Conservation (phyloP, 140 eudicot genomes). For the Anethum foeniculum region DNA sequence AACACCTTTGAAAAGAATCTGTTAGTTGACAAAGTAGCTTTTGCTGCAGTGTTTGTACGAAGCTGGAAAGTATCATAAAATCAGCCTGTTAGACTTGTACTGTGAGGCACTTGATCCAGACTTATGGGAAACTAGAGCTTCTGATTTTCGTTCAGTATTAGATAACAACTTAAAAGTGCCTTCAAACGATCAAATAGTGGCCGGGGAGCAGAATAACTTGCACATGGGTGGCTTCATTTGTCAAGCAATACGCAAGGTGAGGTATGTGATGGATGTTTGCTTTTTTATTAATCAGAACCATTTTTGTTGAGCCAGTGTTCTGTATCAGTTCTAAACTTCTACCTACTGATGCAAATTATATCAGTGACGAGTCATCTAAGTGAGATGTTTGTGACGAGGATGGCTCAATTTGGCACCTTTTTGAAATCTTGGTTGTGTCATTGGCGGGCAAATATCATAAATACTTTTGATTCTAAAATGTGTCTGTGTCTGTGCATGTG, state of each 20-base stretch:
- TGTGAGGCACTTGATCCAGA: constrained; percentile 71
- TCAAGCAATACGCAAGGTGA: constrained; percentile 45
- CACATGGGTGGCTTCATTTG: constrained; percentile 32
- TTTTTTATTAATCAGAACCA: background rate
- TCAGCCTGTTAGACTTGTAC: constrained; percentile 56
- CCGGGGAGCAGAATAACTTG: constrained; percentile 23
- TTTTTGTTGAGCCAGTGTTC: background rate
- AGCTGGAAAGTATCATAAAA: constrained; percentile 51
- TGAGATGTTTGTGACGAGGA: background rate
- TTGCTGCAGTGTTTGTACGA: constrained; percentile 69
- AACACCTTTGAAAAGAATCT: background rate
- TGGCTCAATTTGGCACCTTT: background rate
- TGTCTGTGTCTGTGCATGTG: background rate
- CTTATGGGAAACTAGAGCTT: constrained; percentile 24
- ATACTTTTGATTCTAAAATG: background rate
- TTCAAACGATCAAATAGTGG: constrained; percentile 19
- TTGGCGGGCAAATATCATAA: background rate
- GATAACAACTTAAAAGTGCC: constrained; percentile 31
- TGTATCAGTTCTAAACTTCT: background rate
- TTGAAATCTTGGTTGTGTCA: background rate
- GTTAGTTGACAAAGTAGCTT: background rate
- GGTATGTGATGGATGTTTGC: constrained; percentile 30
- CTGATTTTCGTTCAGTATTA: constrained; percentile 21
- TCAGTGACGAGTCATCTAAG: background rate
- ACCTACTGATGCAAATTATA: background rate